Evolutionary conservation across 148 eudicot genomes (phyloP), one percentile per base, ranked within the genome.

Genomic region (Diospyros lotus): DNA sequence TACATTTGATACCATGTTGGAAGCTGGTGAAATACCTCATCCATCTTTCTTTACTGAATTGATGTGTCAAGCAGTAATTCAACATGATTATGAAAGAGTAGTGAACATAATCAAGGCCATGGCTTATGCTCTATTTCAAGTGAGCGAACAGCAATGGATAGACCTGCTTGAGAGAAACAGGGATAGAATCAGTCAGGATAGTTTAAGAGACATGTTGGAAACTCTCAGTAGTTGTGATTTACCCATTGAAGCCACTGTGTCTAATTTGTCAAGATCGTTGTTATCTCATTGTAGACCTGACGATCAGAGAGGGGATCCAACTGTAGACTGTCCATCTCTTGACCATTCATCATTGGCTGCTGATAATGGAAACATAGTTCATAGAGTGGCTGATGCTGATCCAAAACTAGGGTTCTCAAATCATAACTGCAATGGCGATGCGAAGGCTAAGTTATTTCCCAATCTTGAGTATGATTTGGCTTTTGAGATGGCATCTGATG

Each of bases 71-170:
- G 89, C 94, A 64, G 77, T 74, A 11, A 17, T 70, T 43, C 83
- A 64, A 68, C 70, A 79, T 68, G 87, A 92, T 73, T 85, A 78
- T 64, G 83, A 83, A 69, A 80, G 81, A 84, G 94, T 85, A 15
- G 75, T 79, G 18, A 58, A 68, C 59, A 82, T 90, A 66, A 58
- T 86, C 71, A 85, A 83, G 28, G 61, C 87, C 42, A 86, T 92
- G 91, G 90, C 87, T 43, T 75, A 83, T 78, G 98, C 96, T 74
- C 93, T 96, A n/a, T 92, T 87, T 77, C 91, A 80, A 83, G 78
- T 92, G 28, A 81, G 80, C 51, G 82, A 80, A 77, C 82, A 86
- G 75, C 88, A 88, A 46, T 95, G 98, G 98, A 84, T 45, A 53
- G 80, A 70, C 48, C 78, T 90, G 66, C 85, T 95, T 73, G 87